Base-by-base conservation (phyloP, 78 protist genomes). In the Dictyostelium brefeldianum region DNA sequence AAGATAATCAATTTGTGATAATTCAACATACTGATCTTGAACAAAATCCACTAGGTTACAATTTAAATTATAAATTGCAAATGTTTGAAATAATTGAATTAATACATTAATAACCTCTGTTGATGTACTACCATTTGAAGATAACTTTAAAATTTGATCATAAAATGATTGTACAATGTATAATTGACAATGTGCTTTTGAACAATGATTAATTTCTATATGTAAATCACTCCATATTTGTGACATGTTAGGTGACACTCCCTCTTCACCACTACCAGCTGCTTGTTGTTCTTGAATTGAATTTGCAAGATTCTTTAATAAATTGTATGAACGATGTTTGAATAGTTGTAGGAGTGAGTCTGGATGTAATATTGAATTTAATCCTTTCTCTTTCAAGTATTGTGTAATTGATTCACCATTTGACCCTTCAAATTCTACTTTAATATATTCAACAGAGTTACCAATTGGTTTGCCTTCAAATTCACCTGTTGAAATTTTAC, bases 121-220 rank as follows among this genome's bases (percentile, higher is more conserved):
- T 11, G 15, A 47, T 36, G 8, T 12, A n/a, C 20, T 12, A 20
- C 17, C 50, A 51, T 25, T 18, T 46, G 36, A 46, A n/a, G 36
- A 43, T 29, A 67, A 48, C 29, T 3, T 43, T 67, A 67, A 36
- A n/a, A 73, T 41, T 29, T 59, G 65, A 29, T 69, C 62, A 77
- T 64, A 46, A 81, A 91, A 91, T 3, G 59, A 36, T 25, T 25
- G n/a, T 1, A 91, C 0, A 9, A 91, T 77, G 54, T 83, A 77
- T 2, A 81, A 46, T 48, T 91, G 95, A 31, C 80, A 81, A 41
- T 92, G 92, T 7, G 96, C 91, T 12, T 82, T 41, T 27, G 81
- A 20, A 15, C 75, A 84, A 46, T 73, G 77, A 81, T 77, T 46
- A 29, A 62, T 29, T 47, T 92, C 92, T 9, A 78, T 41, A 64